Conservation (phyloP, 192 early-diverging fungal species). For the Backusella circina region DNA sequence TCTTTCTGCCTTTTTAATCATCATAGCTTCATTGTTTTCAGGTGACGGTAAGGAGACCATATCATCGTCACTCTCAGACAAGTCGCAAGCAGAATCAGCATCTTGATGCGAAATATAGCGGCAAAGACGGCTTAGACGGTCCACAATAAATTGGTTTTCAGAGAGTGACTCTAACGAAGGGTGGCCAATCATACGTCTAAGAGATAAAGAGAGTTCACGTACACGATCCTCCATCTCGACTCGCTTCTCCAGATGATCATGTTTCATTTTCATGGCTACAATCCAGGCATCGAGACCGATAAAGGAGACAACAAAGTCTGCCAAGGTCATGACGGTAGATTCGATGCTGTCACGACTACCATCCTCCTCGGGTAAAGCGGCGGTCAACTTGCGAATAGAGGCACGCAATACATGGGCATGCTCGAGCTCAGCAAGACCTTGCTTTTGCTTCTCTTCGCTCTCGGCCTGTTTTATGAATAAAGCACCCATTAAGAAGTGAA, state of each 20-base stretch:
- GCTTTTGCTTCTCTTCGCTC: neutral
- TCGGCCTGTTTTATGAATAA: neutral
- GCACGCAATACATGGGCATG: neutral
- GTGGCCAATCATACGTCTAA: constrained; percentile 8
- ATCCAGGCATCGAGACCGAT: constrained; percentile 23
- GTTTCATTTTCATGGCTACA: neutral
- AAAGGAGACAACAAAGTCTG: constrained; percentile 24
- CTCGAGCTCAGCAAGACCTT: constrained; percentile 5
- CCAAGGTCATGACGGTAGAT: constrained; percentile 5
- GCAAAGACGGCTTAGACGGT: neutral
- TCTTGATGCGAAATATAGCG: neutral
- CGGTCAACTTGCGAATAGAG: neutral
- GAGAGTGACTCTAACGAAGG: neutral
- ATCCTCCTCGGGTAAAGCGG: neutral
- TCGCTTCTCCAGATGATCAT: neutral
- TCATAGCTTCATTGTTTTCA: neutral
- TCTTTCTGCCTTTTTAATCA: constrained; percentile 5
- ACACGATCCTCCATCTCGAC: neutral
- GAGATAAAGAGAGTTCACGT: neutral
- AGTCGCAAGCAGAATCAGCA: constrained; percentile 7
- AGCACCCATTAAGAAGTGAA: neutral
- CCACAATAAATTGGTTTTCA: constrained; percentile 2
- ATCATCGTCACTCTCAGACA: constrained; percentile 5
- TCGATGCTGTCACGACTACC: neutral
- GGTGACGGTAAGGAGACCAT: neutral